Conservation (phyloP, 2,329 filamentous ascomycete species). For the Cladosporium sp. region DNA sequence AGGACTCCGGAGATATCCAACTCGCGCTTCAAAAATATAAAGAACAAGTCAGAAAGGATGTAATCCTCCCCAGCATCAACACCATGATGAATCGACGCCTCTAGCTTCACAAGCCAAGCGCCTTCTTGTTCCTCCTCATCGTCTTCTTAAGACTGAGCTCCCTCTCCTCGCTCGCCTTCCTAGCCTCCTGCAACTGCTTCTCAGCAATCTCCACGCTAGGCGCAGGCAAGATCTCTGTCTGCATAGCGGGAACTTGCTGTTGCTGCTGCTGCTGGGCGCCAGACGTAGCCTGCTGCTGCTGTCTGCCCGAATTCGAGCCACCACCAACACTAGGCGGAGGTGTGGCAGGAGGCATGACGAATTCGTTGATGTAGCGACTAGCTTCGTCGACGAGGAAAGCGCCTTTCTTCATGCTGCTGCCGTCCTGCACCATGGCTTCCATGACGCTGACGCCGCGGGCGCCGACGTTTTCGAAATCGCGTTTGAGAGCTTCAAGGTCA, state of each 20-base stretch:
- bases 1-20: not conserved
- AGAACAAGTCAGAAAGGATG: not conserved
- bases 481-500: constrained; percentile 29
- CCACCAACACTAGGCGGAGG: constrained; percentile 23
- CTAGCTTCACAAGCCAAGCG: constrained; percentile 21
- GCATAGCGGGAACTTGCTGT: constrained; percentile 11
- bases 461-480: constrained; percentile 24
- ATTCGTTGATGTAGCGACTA: constrained; percentile 35
- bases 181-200: constrained; percentile 28
- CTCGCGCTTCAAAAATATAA: not conserved
- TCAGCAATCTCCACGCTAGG: constrained; percentile 28
- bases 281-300: not conserved
- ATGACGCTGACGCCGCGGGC: constrained; percentile 32
- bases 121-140: constrained; percentile 34
- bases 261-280: constrained; percentile 8
- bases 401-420: constrained; percentile 31
- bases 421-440: constrained; percentile 37
- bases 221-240: constrained; percentile 7
- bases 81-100: too few relatives aligned
- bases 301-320: constrained; percentile 5
- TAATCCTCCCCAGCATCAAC: not conserved
- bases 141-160: constrained; percentile 29
- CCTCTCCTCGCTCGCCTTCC: constrained; percentile 31
- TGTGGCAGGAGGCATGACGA: constrained; percentile 34
- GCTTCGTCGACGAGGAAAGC: constrained; percentile 36